Conservation (phyloP, 768 basidiomycete species). For the Boletus pseudopeckii region DNA sequence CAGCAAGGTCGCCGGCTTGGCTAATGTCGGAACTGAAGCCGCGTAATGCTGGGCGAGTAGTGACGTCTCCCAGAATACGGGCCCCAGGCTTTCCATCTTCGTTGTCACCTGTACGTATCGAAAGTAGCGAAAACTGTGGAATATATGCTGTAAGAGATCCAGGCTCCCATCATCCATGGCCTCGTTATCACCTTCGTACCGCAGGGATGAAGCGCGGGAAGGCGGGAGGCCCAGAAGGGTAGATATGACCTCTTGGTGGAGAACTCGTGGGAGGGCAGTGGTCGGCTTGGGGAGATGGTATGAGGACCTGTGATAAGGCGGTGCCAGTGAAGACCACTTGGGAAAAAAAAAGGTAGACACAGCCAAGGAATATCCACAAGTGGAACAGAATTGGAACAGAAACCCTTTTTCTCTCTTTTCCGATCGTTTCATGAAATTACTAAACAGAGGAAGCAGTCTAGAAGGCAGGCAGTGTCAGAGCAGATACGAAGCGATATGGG, state of each 20-base stretch:
- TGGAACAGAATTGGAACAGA: too few species aligned
- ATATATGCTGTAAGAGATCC: conserved; percentile 41
- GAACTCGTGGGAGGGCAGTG: conserved; percentile 55
- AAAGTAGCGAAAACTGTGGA: conserved; percentile 31
- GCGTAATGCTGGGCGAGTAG: conserved; percentile 51
- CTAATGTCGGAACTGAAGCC: conserved; percentile 34
- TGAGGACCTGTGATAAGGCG: conserved; percentile 28
- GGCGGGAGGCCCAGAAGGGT: conserved; percentile 55
- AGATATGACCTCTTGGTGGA: conserved; percentile 68
- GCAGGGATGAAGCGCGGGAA: conserved; percentile 37
- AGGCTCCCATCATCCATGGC: conserved; percentile 31
- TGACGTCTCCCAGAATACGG: too few species aligned
- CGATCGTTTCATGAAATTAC: too few species aligned
- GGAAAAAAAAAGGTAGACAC: too few species aligned
- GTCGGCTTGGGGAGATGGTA: conserved; percentile 57
- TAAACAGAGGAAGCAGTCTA: too few species aligned
- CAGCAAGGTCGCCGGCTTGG: conserved; percentile 28
- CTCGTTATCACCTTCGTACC: conserved; percentile 62
- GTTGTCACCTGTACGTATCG: conserved; percentile 4
- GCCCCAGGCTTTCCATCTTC: conserved; percentile 23
- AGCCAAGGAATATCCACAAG: too few species aligned
- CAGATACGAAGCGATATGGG: too few species aligned
- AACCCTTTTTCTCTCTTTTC: too few species aligned
- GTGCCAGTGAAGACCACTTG: not conserved
- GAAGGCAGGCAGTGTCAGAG: too few species aligned